Conservation (phyloP, 2,329 filamentous ascomycete genomes). For the Xylaria sp. region DNA sequence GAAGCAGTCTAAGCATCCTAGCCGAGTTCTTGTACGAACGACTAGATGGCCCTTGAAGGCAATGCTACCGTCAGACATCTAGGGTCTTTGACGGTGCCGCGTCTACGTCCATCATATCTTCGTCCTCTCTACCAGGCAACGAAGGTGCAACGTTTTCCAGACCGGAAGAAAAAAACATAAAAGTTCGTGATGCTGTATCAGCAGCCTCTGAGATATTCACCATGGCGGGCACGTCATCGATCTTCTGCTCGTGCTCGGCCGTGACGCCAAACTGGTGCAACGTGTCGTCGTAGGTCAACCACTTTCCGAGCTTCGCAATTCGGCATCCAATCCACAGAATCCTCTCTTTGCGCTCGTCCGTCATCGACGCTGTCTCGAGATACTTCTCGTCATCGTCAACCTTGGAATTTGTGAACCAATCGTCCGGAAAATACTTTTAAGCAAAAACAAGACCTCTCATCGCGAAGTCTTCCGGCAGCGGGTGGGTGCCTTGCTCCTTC, state of each 20-base stretch:
- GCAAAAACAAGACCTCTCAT: slow-evolving; percentile 66
- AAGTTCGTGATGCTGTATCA: slow-evolving; percentile 10
- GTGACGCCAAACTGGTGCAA: slow-evolving; percentile 45
- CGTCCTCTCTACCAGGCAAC: slow-evolving; percentile 15
- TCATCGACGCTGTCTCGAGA: slow-evolving; percentile 64
- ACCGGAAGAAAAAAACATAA: slow-evolving; percentile 18
- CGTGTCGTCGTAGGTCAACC: slow-evolving; percentile 48
- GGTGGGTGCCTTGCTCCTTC: slow-evolving; percentile 49
- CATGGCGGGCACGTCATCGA: slow-evolving; percentile 29
- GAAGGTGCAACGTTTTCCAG: slow-evolving; percentile 1
- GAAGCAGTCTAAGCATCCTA: no score
- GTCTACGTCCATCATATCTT: slow-evolving; percentile 25
- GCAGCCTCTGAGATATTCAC: slow-evolving; percentile 14
- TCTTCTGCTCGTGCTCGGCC: slow-evolving; percentile 41
- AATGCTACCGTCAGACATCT: slow-evolving; percentile 15
- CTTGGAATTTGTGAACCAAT: slow-evolving; percentile 61
- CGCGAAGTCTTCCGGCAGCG: slow-evolving; percentile 70
- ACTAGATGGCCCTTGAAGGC: background rate
- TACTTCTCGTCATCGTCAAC: slow-evolving; percentile 70
- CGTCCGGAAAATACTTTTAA: slow-evolving; percentile 58
- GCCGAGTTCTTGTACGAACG: no score
- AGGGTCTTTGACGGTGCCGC: slow-evolving; percentile 10
- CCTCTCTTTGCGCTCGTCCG: slow-evolving; percentile 58
- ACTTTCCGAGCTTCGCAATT: slow-evolving; percentile 47
- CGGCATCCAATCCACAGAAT: slow-evolving; percentile 60